A percentile compares a stretch with the other conserved stretches of the same genome.
phyloP scores from a whole-genome alignment of 2,329 filamentous ascomycete species.

The Claviceps sp. region DNA sequence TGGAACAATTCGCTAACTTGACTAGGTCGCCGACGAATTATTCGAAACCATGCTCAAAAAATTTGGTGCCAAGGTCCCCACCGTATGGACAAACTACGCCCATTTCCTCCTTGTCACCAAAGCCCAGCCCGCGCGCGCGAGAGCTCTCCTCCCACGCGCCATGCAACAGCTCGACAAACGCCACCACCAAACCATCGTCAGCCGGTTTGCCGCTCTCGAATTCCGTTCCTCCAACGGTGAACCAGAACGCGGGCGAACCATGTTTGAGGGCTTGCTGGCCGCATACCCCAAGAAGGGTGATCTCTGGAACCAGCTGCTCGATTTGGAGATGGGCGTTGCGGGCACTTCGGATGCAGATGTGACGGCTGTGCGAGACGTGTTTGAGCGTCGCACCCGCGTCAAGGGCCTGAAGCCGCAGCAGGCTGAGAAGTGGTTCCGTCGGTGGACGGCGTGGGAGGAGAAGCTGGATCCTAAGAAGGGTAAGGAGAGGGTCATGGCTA shows the following conservation, averaged over 20 bases:
- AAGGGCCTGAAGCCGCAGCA: conserved; percentile 67
- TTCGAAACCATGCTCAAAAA: conserved; percentile 84
- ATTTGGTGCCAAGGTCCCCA: conserved; percentile 65
- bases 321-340: conserved; percentile 60
- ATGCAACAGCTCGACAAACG: conserved; percentile 65
- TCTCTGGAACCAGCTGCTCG: conserved; percentile 83
- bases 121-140: conserved; percentile 57
- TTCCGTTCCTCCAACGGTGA: conserved; percentile 76
- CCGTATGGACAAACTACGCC: conserved; percentile 89
- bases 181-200: conserved; percentile 55
- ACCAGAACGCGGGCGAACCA: conserved; percentile 80
- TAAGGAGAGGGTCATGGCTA: conserved; percentile 55
- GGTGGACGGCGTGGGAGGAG: conserved; percentile 85
- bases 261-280: conserved; percentile 78
- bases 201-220: conserved; percentile 83
- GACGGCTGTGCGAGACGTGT: conserved; percentile 57
- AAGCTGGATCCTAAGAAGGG: conserved; percentile 55
- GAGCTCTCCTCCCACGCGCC: conserved; percentile 68
- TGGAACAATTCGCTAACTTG: background rate
- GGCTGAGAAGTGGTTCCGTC: conserved; percentile 78
- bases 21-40: conserved; percentile 73
- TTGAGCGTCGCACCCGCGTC: conserved; percentile 61
- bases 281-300: conserved; percentile 83
- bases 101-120: conserved; percentile 74
- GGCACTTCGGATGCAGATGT: conserved; percentile 32